Conservation (phyloP, 306 rosid species). For the Neltuma alba region DNA sequence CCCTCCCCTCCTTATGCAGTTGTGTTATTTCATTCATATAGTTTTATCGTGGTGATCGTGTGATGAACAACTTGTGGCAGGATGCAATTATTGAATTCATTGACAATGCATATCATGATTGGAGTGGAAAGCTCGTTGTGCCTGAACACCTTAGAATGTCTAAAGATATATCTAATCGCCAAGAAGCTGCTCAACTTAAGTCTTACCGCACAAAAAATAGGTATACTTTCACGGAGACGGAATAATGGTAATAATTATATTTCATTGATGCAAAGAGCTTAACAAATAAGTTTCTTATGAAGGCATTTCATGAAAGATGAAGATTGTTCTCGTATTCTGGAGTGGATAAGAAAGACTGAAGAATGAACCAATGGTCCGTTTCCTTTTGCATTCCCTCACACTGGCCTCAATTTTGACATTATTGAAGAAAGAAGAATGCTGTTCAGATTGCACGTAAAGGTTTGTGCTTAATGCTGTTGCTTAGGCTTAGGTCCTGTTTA, state of each 20-base stretch:
- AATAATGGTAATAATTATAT: background rate
- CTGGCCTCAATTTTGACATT: conserved; percentile 16
- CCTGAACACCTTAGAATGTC: conserved; percentile 67
- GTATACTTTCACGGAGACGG: conserved; percentile 38
- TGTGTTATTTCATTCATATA: conserved; percentile 13
- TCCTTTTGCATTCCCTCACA: conserved; percentile 30
- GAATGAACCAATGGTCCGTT: conserved; percentile 27
- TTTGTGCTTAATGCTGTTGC: conserved; percentile 25
- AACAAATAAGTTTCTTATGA: conserved; percentile 30
- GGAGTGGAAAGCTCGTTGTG: conserved; percentile 55
- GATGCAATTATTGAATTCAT: conserved; percentile 69
- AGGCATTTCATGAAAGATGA: conserved; percentile 75
- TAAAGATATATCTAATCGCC: conserved; percentile 52
- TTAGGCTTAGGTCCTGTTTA: background rate
- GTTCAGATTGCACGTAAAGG: conserved; percentile 26
- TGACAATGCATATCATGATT: conserved; percentile 53
- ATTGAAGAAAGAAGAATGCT: conserved; percentile 10
- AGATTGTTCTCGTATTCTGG: conserved; percentile 77
- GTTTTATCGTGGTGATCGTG: conserved; percentile 26
- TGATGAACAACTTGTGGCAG: conserved; percentile 48
- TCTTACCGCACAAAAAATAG: conserved; percentile 70
- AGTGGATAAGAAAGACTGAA: conserved; percentile 71
- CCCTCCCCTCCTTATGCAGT: background rate
- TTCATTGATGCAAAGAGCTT: conserved; percentile 15
- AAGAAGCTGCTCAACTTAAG: conserved; percentile 61